A percentile compares a stretch with the other conserved stretches of the same genome.
These are phyloP conservation scores for Rhododendron williamsianum DNA, from an alignment of 148 eudicot genomes.

Conservation along the genomic window DNA sequence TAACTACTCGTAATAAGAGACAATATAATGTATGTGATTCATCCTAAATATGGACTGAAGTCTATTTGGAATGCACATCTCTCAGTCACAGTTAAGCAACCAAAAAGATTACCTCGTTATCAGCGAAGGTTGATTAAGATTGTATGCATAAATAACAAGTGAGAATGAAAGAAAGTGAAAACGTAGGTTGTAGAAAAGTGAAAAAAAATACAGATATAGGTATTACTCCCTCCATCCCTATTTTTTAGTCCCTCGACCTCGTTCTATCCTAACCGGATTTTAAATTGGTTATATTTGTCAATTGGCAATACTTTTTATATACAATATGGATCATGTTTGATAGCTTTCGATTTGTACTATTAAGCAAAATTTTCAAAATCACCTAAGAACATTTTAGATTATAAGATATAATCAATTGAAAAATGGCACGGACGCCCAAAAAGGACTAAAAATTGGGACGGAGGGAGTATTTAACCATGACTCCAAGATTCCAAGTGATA, in stretches of 20 bases:
- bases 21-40: background rate
- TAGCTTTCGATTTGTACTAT: too few relatives aligned
- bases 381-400: too few relatives aligned
- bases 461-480: background rate
- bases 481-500: background rate
- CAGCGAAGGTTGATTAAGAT: background rate
- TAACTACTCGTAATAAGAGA: background rate
- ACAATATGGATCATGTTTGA: too few relatives aligned
- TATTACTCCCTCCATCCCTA: background rate
- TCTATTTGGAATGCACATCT: background rate
- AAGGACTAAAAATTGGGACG: too few relatives aligned
- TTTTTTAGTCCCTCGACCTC: too few relatives aligned
- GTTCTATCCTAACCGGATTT: too few relatives aligned
- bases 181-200: background rate
- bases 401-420: too few relatives aligned
- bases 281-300: too few relatives aligned
- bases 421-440: too few relatives aligned
- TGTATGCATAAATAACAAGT: background rate
- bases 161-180: background rate
- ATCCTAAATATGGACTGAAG: background rate
- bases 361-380: too few relatives aligned
- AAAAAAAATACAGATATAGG: background rate
- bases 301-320: too few relatives aligned
- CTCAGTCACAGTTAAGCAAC: background rate
- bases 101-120: background rate